Evolutionary conservation across 2,329 filamentous ascomycete genomes (phyloP), one percentile per base, ranked within the genome.

Genomic region (Fusarium sp.): DNA sequence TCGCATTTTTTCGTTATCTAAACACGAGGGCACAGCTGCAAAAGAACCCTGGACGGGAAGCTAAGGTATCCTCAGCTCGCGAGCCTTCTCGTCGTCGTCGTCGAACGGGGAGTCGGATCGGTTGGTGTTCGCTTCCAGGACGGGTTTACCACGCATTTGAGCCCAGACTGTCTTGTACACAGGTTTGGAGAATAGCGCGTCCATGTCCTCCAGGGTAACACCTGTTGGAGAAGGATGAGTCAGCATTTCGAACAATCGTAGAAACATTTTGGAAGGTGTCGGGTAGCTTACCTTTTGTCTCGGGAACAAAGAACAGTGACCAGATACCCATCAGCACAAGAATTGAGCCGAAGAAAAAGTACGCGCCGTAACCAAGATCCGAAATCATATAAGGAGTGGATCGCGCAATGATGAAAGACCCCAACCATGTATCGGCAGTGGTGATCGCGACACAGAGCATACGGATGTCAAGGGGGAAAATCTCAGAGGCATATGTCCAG

Each of bases 321-420:
- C 83, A 86, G 42, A 84, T 71, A 11, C 82, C 78, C 67, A 83
- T 81, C 30, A 78, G 65, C 16, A 85, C 76, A 49, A 84, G 56
- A 30, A 84, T 77, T 0, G 79, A 76, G 5, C 81, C 84, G 65
- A 86, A 87, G 75, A 86, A 82, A 58, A 87, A 83, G 72, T 85
- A 87, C 0, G 84, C 83, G 9, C 85, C 85, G 65, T 84, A 86
- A 1, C 79, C 78, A 1, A 82, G 73, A 6, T 75, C 72, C 1
- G 76, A 79, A 16, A 82, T 78, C 81, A 82, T 82, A 58, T 81
- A 80, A 0, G 80, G 80, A 0, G 78, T 80, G 23, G 78, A 76
- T 28, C 79, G 75, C 4, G 79, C 79, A 42, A 82, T 79, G 71
- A 81, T 74, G 61, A 82, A 81, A 3, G 77, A 80, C 10, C 78